phyloP scores from a whole-genome alignment of 2,329 filamentous ascomycete species.

The Triangularia verruculosa region DNA sequence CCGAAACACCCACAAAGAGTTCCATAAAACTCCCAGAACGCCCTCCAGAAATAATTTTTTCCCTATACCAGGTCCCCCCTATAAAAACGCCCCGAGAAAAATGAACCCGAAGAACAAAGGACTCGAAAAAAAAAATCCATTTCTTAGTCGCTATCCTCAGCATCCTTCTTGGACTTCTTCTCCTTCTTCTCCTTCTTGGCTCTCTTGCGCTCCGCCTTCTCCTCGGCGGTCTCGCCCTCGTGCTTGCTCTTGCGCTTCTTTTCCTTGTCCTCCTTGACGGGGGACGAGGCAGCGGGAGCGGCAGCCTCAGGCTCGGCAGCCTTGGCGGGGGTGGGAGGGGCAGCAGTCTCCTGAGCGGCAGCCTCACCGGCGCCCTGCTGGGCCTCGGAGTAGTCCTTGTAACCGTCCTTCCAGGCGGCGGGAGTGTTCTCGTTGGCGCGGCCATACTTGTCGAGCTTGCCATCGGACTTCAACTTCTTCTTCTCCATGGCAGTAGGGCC shows the following conservation, averaged over 20 bases:
- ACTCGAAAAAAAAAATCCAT: constrained; percentile 23
- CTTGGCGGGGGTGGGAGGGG: constrained; percentile 16
- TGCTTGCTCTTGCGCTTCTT: constrained; percentile 78
- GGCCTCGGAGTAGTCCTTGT: constrained; percentile 80
- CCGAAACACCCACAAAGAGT: too few species aligned
- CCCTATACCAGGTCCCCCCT: not conserved
- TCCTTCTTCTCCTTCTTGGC: constrained; percentile 56
- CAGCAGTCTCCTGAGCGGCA: constrained; percentile 21
- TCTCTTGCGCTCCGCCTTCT: constrained; percentile 53
- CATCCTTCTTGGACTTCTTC: constrained; percentile 49
- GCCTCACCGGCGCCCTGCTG: constrained; percentile 43
- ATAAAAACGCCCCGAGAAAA: constrained; percentile 3
- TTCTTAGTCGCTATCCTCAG: constrained; percentile 51
- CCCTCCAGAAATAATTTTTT: not conserved
- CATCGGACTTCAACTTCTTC: constrained; percentile 99
- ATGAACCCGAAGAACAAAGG: not conserved
- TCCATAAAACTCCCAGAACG: not conserved
- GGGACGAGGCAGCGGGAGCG: not conserved
- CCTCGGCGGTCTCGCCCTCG: constrained; percentile 70
- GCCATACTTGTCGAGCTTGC: constrained; percentile 97
- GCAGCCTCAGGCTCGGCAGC: constrained; percentile 15
- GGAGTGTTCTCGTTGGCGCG: constrained; percentile 90
- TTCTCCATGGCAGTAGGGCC: constrained; percentile 92
- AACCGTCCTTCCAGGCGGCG: constrained; percentile 85
- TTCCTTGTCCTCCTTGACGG: constrained; percentile 34